Conservation (phyloP, 495 filamentous ascomycete species). For the Penicillium atrosanguineum region DNA sequence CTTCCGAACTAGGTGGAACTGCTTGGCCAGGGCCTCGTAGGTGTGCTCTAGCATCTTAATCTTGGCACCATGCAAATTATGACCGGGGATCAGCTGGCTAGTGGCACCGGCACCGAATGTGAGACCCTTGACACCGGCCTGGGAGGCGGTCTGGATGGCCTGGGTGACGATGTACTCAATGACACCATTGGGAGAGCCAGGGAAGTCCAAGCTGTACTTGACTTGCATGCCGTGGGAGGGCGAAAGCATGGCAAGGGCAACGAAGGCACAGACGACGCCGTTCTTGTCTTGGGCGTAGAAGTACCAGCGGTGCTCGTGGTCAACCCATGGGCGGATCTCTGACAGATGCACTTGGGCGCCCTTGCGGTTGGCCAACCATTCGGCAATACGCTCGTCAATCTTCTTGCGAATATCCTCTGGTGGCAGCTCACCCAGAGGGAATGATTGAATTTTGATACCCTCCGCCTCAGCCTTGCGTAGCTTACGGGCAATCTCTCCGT, state of each 20-base stretch:
- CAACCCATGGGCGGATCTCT: conserved; percentile 78
- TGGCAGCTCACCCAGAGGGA: conserved; percentile 57
- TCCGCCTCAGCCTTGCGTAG: conserved; percentile 75
- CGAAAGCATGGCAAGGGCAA: conserved; percentile 70
- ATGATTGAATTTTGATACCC: conserved; percentile 68
- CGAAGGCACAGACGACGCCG: conserved; percentile 67
- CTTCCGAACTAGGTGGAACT: conserved; percentile 76
- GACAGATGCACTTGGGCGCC: conserved; percentile 83
- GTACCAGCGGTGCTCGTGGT: conserved; percentile 74
- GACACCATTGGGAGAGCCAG: conserved; percentile 69
- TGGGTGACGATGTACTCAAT: conserved; percentile 78
- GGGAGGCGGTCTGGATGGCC: conserved; percentile 67
- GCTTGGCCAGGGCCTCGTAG: conserved; percentile 72
- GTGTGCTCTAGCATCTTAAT: conserved; percentile 72
- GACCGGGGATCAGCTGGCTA: conserved; percentile 62
- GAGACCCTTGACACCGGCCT: conserved; percentile 59
- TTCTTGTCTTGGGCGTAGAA: conserved; percentile 68
- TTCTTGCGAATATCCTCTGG: conserved; percentile 61
- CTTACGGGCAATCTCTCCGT: conserved; percentile 63
- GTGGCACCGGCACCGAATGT: conserved; percentile 81
- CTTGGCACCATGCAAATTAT: conserved; percentile 70
- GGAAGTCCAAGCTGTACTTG: conserved; percentile 86
- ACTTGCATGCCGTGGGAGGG: conserved; percentile 80
- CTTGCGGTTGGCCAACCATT: conserved; percentile 77
- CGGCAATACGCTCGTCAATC: conserved; percentile 66